These are phyloP conservation scores for Pleodorina starrii DNA, from an alignment of 139 green algal species.

Conservation along the genomic window DNA sequence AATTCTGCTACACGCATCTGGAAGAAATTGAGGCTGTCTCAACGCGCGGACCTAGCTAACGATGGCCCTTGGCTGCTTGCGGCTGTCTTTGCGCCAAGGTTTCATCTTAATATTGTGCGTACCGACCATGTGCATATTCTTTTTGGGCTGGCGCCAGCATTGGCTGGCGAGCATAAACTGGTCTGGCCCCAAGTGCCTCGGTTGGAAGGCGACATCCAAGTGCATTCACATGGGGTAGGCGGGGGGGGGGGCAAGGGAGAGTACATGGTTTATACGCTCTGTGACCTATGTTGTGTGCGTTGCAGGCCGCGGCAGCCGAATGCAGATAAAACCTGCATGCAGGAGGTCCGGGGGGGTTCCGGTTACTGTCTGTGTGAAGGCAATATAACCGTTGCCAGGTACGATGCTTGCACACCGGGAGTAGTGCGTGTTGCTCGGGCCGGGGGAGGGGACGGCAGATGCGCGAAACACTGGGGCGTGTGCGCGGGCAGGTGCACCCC, in stretches of 20 bases:
- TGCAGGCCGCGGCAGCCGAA: background rate
- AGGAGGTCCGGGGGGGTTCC: background rate
- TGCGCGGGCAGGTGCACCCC: background rate
- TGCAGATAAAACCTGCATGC: background rate
- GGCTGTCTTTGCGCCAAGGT: background rate
- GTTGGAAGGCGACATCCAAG: background rate
- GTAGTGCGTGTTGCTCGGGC: too few relatives aligned
- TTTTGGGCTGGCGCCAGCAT: background rate
- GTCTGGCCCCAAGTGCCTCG: background rate
- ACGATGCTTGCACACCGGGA: background rate
- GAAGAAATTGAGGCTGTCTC: too few relatives aligned
- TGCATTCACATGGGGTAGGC: background rate
- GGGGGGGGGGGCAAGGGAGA: too few relatives aligned
- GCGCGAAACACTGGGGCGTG: background rate
- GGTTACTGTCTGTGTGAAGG: slow-evolving; percentile 40
- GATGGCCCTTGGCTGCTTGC: background rate
- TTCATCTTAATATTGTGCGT: background rate
- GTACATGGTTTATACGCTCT: background rate
- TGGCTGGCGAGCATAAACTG: background rate
- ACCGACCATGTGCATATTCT: background rate
- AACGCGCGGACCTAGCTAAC: too few relatives aligned
- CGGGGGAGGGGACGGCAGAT: background rate
- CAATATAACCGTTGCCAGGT: slow-evolving; percentile 19
- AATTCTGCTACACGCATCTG: too few relatives aligned
- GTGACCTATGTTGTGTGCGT: background rate